Percentiles rank a stretch among this genome's conserved stretches.
phyloP scores from a whole-genome alignment of 2,329 filamentous ascomycete genomes.

The Nothopassalora personata region DNA sequence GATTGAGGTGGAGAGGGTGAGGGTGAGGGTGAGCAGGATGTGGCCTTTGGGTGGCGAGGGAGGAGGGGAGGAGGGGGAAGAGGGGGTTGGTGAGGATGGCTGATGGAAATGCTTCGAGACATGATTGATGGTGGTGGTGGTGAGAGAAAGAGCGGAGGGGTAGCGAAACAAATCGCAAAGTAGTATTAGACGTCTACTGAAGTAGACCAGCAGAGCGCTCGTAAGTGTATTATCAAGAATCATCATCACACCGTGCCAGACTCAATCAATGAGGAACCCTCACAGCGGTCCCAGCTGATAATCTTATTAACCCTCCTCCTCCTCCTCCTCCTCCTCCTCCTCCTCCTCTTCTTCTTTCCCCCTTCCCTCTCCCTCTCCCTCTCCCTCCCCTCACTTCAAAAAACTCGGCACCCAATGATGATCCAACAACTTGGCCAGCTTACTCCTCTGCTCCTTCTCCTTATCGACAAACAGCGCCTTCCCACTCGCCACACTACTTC shows the following conservation, averaged over 20 bases:
- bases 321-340: background rate
- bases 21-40: background rate
- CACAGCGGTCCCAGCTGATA: too few species aligned
- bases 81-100: background rate
- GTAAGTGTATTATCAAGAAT: too few species aligned
- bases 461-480: slow-evolving; percentile 2
- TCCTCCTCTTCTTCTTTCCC: background rate
- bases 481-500: slow-evolving; percentile 10
- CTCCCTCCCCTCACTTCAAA: slow-evolving; percentile 7
- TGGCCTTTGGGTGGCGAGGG: background rate
- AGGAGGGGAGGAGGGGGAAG: background rate
- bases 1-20: background rate
- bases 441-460: slow-evolving; percentile 16
- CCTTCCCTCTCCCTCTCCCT: background rate
- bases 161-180: too few species aligned
- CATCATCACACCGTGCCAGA: too few species aligned
- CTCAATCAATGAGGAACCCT: too few species aligned
- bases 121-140: background rate
- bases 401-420: slow-evolving; percentile 15
- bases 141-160: background rate
- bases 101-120: background rate
- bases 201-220: too few species aligned
- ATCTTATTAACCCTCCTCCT: background rate
- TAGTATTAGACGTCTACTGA: too few species aligned
- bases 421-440: slow-evolving; percentile 12